Evolutionary conservation across 192 early-diverging fungal genomes (phyloP).

Genomic region (Pilaira anomala): DNA sequence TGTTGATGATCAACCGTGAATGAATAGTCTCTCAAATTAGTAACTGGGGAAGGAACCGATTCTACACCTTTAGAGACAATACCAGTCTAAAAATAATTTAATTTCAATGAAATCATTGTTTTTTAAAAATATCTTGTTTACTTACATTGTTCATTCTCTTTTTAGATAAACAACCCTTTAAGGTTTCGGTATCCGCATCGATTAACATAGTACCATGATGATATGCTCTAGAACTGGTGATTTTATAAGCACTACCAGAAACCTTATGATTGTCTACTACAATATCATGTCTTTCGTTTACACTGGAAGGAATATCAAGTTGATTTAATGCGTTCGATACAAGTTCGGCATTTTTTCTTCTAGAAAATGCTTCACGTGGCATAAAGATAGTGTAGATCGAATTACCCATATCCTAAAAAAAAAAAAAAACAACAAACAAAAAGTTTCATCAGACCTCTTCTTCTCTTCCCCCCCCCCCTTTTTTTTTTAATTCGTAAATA

Average conservation of each 20-base stretch:
- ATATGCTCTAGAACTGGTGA: slow-evolving; percentile 79
- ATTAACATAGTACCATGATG: slow-evolving; percentile 99
- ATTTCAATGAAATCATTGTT: no score
- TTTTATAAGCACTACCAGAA: slow-evolving; percentile 92
- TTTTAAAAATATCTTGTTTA: neutral
- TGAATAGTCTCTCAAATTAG: slow-evolving; percentile 76
- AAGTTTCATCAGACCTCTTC: no score
- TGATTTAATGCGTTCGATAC: slow-evolving; percentile 72
- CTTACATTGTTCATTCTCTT: slow-evolving; percentile 26
- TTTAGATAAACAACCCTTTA: slow-evolving; percentile 33
- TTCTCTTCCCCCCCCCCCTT: no score
- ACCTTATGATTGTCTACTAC: slow-evolving; percentile 80
- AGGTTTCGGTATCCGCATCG: slow-evolving; percentile 68
- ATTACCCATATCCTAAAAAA: slow-evolving; percentile 83
- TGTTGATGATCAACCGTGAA: slow-evolving; percentile 76
- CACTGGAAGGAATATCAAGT: slow-evolving; percentile 74
- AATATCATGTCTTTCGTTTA: slow-evolving; percentile 90
- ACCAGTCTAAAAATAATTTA: slow-evolving; percentile 43
- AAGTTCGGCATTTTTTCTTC: slow-evolving; percentile 71
- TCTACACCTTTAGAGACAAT: slow-evolving; percentile 86
- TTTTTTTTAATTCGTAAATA: neutral
- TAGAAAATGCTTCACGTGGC: slow-evolving; percentile 80
- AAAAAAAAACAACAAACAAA: neutral
- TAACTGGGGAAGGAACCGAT: slow-evolving; percentile 85
- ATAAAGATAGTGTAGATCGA: slow-evolving; percentile 93